Evolutionary conservation across 2,329 filamentous ascomycete species (phyloP).

Genomic region (Scorias spongiosa): DNA sequence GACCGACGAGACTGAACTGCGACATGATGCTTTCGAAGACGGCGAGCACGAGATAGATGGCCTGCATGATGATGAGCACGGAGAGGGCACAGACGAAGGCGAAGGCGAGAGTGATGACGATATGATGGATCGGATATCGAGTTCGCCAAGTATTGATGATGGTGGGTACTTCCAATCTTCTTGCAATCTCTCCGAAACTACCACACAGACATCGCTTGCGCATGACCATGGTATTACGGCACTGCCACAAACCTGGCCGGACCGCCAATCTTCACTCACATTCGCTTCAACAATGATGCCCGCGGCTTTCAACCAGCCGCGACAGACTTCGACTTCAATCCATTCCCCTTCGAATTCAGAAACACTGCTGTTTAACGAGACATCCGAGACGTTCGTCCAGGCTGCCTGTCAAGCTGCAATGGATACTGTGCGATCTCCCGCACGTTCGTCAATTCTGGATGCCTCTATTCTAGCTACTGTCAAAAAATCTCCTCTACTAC

Average conservation of each 20-base stretch:
- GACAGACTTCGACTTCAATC: neutral
- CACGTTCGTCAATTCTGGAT: too few relatives aligned
- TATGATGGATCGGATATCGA: constrained; percentile 97
- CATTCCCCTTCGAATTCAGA: neutral
- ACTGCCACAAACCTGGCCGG: neutral
- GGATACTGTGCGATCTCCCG: too few relatives aligned
- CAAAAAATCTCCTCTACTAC: neutral
- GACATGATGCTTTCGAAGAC: constrained; percentile 35
- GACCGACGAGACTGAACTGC: constrained; percentile 27
- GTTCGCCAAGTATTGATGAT: constrained; percentile 97
- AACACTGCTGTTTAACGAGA: too few relatives aligned
- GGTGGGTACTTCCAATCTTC: constrained; percentile 56
- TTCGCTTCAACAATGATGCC: neutral
- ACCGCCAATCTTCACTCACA: neutral
- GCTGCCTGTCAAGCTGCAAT: too few relatives aligned
- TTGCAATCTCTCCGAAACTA: constrained; percentile 7
- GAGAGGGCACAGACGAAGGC: constrained; percentile 39
- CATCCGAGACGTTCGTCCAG: too few relatives aligned
- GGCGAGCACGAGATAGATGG: constrained; percentile 16
- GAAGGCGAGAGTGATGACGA: constrained; percentile 69
- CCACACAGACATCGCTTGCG: neutral
- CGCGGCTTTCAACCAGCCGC: neutral
- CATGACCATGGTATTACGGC: neutral
- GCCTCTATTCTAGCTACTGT: too few relatives aligned
- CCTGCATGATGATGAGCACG: constrained; percentile 21